These are phyloP conservation scores for Neonectria punicea DNA, from an alignment of 2,329 filamentous ascomycete genomes.

Conservation along the genomic window DNA sequence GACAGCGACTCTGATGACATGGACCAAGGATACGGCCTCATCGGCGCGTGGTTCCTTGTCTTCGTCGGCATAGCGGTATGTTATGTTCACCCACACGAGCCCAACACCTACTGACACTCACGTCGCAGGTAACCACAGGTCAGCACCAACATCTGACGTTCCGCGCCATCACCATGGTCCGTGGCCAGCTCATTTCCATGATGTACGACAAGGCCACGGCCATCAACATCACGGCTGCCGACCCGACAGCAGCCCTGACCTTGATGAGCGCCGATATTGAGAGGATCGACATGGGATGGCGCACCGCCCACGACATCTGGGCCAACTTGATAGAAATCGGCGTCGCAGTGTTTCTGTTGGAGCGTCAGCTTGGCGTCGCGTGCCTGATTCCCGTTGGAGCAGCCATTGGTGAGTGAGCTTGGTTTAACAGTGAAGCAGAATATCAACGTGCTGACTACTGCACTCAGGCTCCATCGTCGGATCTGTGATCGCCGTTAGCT, in stretches of 20 bases:
- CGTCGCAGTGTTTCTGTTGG: slow-evolving; percentile 57
- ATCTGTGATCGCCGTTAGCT: slow-evolving; percentile 39
- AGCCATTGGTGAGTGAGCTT: slow-evolving; percentile 24
- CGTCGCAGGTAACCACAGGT: slow-evolving; percentile 16
- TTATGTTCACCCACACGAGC: background rate
- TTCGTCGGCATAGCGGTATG: slow-evolving; percentile 30
- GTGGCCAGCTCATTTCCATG: slow-evolving; percentile 45
- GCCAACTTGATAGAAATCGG: slow-evolving; percentile 54
- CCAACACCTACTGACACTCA: slow-evolving; percentile 1
- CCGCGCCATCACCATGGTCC: slow-evolving; percentile 45
- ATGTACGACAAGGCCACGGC: slow-evolving; percentile 42
- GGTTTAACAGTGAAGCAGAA: background rate
- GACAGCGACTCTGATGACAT: background rate
- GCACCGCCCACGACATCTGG: slow-evolving; percentile 55
- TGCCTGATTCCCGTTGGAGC: slow-evolving; percentile 31
- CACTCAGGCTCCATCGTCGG: slow-evolving; percentile 35
- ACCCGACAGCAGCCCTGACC: slow-evolving; percentile 53
- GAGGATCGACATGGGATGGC: slow-evolving; percentile 49
- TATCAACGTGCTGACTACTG: slow-evolving; percentile 1
- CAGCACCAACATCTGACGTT: slow-evolving; percentile 35
- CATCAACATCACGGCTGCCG: slow-evolving; percentile 43
- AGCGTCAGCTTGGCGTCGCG: slow-evolving; percentile 46
- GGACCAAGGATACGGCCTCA: slow-evolving; percentile 31
- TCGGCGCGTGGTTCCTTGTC: slow-evolving; percentile 35
- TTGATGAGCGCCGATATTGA: slow-evolving; percentile 59